Conservation (phyloP, 371 early-diverging fungal species). For the Synchytrium microbalum region DNA sequence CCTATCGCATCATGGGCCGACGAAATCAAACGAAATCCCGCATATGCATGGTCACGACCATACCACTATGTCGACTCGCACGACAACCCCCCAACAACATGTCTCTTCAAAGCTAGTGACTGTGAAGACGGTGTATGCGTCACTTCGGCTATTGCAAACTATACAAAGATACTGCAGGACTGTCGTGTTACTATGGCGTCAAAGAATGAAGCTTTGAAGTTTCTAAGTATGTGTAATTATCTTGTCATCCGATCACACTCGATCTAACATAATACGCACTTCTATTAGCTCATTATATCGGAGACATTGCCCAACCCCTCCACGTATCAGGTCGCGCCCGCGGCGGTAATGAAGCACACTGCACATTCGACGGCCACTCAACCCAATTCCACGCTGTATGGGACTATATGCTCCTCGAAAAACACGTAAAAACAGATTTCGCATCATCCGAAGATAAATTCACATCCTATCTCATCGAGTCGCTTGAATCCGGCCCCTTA, state of each 20-base stretch:
- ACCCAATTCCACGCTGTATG: not conserved
- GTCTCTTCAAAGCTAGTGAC: not conserved
- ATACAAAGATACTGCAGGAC: conserved; percentile 20
- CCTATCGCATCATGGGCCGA: not conserved
- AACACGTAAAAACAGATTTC: not conserved
- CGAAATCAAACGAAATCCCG: not conserved
- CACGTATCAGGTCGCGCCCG: conserved; percentile 25
- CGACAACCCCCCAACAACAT: conserved; percentile 1
- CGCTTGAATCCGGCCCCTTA: not conserved
- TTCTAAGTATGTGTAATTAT: conserved; percentile 7
- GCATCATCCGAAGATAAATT: not conserved
- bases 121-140: conserved; percentile 18
- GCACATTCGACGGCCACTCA: not conserved
- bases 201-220: conserved; percentile 27
- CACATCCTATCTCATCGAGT: not conserved
- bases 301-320: conserved; percentile 53
- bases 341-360: not conserved
- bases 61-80: not conserved
- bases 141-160: conserved; percentile 19
- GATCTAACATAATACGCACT: not conserved
- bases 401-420: not conserved
- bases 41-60: not conserved
- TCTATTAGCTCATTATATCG: conserved; percentile 42
- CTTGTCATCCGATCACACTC: not conserved
- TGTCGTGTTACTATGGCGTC: not conserved